Evolutionary conservation across 2,329 filamentous ascomycete genomes (phyloP).

Genomic region (Polychaeton citri): DNA sequence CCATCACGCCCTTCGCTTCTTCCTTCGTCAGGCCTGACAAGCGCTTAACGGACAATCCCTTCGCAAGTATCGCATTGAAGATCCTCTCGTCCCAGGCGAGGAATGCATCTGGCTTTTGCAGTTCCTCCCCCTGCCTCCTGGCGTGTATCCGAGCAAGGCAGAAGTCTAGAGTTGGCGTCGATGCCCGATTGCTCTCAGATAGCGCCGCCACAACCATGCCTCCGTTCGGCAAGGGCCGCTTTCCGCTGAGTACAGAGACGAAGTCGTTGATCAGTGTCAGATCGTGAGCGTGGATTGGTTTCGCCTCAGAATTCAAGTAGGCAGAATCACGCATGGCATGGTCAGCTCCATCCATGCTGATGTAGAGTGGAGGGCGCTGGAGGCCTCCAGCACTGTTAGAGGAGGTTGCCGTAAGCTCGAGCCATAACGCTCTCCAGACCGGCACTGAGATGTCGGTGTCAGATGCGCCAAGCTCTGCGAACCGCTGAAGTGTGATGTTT

Average conservation of each 20-base stretch:
- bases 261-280: constrained; percentile 65
- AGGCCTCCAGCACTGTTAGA: constrained; percentile 24
- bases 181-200: constrained; percentile 55
- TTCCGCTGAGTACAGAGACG: constrained; percentile 54
- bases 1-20: constrained; percentile 69
- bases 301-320: constrained; percentile 59
- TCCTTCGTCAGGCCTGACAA: constrained; percentile 57
- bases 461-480: constrained; percentile 55
- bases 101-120: constrained; percentile 39
- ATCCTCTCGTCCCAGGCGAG: constrained; percentile 39
- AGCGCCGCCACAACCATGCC: constrained; percentile 66
- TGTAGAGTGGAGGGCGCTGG: constrained; percentile 50
- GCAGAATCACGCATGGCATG: constrained; percentile 68
- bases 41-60: constrained; percentile 32
- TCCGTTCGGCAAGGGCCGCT: constrained; percentile 49
- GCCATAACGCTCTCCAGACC: constrained; percentile 68
- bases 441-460: constrained; percentile 69
- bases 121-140: constrained; percentile 13
- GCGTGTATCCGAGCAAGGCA: constrained; percentile 13
- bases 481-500: constrained; percentile 49
- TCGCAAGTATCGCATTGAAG: constrained; percentile 29
- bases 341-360: constrained; percentile 64
- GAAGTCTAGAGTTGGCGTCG: constrained; percentile 49
- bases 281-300: constrained; percentile 75
- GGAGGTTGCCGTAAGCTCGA: constrained; percentile 51